A percentile compares a stretch with the other conserved stretches of the same genome.
These are phyloP conservation scores for Emmonsiellopsis sp. DNA, from an alignment of 2,329 filamentous ascomycete species.

Conservation along the genomic window DNA sequence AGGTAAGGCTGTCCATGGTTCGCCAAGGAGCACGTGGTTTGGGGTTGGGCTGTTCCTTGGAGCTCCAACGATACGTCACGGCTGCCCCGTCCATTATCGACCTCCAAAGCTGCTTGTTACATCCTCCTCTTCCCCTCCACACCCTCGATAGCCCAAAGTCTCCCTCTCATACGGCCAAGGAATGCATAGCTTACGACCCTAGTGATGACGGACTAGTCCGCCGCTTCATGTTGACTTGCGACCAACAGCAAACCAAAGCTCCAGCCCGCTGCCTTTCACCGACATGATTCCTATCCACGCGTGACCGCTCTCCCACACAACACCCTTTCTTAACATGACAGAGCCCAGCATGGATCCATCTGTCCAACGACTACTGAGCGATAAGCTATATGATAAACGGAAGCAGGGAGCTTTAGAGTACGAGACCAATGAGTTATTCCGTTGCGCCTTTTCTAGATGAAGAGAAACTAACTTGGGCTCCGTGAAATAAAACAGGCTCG, in stretches of 20 bases:
- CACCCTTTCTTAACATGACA: conserved; percentile 5
- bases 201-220: background rate
- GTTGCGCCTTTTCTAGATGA: background rate
- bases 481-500: conserved; percentile 51
- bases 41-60: too few relatives aligned
- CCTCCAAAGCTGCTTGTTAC: too few relatives aligned
- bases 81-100: too few relatives aligned
- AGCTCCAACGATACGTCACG: too few relatives aligned
- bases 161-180: background rate
- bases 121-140: background rate
- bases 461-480: background rate
- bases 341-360: conserved; percentile 62
- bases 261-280: background rate
- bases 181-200: background rate
- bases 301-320: background rate
- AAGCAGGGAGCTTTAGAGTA: conserved; percentile 96
- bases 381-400: conserved; percentile 97
- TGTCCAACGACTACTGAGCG: conserved; percentile 84
- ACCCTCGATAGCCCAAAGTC: background rate
- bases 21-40: too few relatives aligned
- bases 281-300: background rate
- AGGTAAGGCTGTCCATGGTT: too few relatives aligned
- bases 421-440: conserved; percentile 20
- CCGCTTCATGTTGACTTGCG: background rate
- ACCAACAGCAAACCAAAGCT: background rate